Percentiles rank a stretch among this genome's conserved stretches.
Conservation (phyloP, 805 yeast species). For the Kuraishia ogatae region DNA sequence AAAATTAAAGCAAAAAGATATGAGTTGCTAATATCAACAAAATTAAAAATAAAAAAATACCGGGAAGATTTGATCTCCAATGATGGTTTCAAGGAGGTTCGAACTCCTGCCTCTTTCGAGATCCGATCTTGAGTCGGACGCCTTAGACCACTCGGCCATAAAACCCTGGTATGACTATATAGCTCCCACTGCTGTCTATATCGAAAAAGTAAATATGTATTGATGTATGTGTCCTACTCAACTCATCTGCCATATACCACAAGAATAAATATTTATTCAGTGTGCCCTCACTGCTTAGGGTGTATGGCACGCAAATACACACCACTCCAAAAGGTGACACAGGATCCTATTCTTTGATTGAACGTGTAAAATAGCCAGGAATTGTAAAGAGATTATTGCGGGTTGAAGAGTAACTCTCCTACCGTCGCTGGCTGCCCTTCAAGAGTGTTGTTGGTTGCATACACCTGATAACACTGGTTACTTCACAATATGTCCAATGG, state of each 20-base stretch:
- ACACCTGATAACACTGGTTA: too few species aligned
- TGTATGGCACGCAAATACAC: background rate
- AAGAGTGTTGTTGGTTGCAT: too few species aligned
- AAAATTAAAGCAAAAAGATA: too few species aligned
- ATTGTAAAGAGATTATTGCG: too few species aligned
- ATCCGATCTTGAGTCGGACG: slow-evolving; percentile 23
- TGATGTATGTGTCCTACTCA: background rate
- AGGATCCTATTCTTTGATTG: too few species aligned
- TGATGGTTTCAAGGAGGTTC: slow-evolving; percentile 20
- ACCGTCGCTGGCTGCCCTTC: too few species aligned
- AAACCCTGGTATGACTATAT: slow-evolving; percentile 8
- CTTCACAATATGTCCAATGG: background rate
- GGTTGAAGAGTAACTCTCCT: too few species aligned
- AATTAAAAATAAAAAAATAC: background rate
- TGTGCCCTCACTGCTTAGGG: background rate
- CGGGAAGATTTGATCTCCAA: background rate
- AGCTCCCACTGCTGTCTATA: background rate
- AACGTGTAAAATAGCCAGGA: too few species aligned
- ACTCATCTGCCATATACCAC: background rate
- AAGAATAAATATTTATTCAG: background rate
- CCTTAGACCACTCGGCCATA: slow-evolving; percentile 21
- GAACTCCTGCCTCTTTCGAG: slow-evolving; percentile 23
- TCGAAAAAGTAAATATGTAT: background rate
- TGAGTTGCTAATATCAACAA: background rate
- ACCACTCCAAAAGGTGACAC: too few species aligned